Percentiles rank a stretch among this genome's conserved stretches.
Conservation (phyloP, 1,284 basidiomycete species). For the Grifola frondosa region DNA sequence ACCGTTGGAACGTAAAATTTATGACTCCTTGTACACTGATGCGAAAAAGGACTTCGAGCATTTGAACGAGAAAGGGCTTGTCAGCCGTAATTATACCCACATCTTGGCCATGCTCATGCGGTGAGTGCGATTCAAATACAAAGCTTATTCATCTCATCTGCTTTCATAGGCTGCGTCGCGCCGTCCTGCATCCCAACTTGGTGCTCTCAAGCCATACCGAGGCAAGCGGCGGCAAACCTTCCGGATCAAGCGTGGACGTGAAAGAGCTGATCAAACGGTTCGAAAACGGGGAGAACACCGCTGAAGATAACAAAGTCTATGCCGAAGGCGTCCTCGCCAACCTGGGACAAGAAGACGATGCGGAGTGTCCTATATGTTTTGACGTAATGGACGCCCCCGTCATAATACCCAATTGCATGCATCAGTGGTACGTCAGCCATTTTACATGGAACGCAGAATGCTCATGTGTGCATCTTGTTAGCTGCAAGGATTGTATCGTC, state of each 20-base stretch:
- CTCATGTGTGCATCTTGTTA: slow-evolving; percentile 25
- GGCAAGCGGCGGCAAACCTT: slow-evolving; percentile 17
- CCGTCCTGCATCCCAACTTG: slow-evolving; percentile 82
- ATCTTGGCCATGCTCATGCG: slow-evolving; percentile 91
- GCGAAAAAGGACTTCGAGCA: slow-evolving; percentile 75
- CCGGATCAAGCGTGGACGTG: slow-evolving; percentile 48
- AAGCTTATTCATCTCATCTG: slow-evolving; percentile 8
- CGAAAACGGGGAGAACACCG: slow-evolving; percentile 40
- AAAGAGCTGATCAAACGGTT: slow-evolving; percentile 66
- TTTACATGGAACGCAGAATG: not conserved
- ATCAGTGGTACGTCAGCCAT: slow-evolving; percentile 58
- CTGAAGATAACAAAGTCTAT: slow-evolving; percentile 45
- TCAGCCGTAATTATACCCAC: slow-evolving; percentile 85
- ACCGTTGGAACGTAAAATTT: slow-evolving; percentile 75
- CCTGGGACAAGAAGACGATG: slow-evolving; percentile 45
- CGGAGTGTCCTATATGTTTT: slow-evolving; percentile 83
- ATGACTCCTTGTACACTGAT: slow-evolving; percentile 71
- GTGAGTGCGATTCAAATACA: slow-evolving; percentile 38
- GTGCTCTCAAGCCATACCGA: slow-evolving; percentile 45
- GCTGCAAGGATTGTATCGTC: slow-evolving; percentile 84
- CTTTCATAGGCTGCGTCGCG: slow-evolving; percentile 69
- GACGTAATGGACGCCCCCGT: slow-evolving; percentile 68
- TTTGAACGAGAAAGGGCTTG: slow-evolving; percentile 71
- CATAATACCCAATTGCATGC: slow-evolving; percentile 78
- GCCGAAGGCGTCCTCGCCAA: slow-evolving; percentile 67